phyloP scores from a whole-genome alignment of 352 stramenopile genomes.

The Discostella stelligera region DNA sequence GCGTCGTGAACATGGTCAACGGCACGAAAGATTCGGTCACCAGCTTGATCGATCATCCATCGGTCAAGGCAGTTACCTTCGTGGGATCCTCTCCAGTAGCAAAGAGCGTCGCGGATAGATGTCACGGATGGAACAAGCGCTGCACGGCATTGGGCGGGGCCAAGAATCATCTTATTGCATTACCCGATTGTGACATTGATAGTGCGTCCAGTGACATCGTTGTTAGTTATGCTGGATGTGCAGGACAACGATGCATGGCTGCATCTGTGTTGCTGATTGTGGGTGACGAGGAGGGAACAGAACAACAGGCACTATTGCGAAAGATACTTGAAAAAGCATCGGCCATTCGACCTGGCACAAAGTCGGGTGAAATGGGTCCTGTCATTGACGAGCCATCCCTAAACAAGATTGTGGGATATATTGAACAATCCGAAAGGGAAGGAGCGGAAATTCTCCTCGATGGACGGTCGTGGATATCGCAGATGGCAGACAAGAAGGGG shows the following conservation, averaged over 20 bases:
- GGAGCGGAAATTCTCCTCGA: conserved; percentile 90
- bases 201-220: conserved; percentile 92
- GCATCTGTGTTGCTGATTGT: conserved; percentile 93
- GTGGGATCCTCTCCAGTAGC: conserved; percentile 92
- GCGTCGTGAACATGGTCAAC: conserved; percentile 96
- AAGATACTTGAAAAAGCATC: conserved; percentile 87
- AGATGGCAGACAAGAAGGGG: conserved; percentile 33
- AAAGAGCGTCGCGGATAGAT: conserved; percentile 89
- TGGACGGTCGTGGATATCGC: conserved; percentile 85
- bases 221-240: conserved; percentile 93
- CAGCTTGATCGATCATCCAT: conserved; percentile 89
- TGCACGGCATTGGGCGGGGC: conserved; percentile 93
- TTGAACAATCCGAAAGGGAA: conserved; percentile 87
- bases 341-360: conserved; percentile 87
- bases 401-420: conserved; percentile 92
- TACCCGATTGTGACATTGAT: conserved; percentile 91
- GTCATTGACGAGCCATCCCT: conserved; percentile 91
- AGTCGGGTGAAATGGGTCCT: conserved; percentile 90
- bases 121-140: conserved; percentile 89
- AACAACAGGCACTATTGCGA: conserved; percentile 83
- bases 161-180: conserved; percentile 96
- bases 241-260: conserved; percentile 95
- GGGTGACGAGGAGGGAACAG: conserved; percentile 49
- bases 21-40: conserved; percentile 88
- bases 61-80: conserved; percentile 91